Evolutionary conservation across 164 flowering plant genomes (phyloP).

Genomic region (Euptelea pleiosperma): DNA sequence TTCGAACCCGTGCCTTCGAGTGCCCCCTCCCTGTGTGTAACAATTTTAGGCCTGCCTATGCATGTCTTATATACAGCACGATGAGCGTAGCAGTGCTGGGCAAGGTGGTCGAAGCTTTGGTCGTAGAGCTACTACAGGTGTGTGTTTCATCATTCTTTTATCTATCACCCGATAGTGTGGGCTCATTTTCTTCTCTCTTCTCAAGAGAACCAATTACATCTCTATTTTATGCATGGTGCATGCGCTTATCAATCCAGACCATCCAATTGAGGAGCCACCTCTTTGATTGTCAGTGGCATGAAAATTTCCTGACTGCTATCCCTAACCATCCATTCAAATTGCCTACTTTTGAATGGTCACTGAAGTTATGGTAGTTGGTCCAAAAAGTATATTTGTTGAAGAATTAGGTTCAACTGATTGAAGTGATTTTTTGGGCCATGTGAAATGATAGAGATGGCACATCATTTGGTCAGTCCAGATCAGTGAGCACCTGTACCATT

Average conservation of each 20-base stretch:
- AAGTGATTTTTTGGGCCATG: too few relatives aligned
- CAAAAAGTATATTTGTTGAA: too few relatives aligned
- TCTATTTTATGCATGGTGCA: neutral
- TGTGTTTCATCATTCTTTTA: slow-evolving; percentile 22
- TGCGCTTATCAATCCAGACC: neutral
- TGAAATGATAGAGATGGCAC: too few relatives aligned
- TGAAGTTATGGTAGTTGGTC: too few relatives aligned
- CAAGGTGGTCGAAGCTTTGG: slow-evolving; percentile 59
- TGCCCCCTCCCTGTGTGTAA: slow-evolving; percentile 46
- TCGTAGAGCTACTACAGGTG: slow-evolving; percentile 49
- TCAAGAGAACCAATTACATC: neutral
- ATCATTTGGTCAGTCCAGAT: too few relatives aligned
- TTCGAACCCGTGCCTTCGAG: slow-evolving; percentile 43
- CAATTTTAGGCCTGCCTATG: slow-evolving; percentile 71
- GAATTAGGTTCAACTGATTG: too few relatives aligned
- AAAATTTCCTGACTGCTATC: neutral
- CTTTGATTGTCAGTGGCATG: neutral
- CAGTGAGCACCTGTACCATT: too few relatives aligned
- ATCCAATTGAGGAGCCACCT: neutral
- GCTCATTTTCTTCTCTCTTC: neutral
- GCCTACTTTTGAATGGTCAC: too few relatives aligned
- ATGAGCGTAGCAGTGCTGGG: slow-evolving; percentile 72
- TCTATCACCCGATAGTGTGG: neutral
- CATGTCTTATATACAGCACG: slow-evolving; percentile 85
- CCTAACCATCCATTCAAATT: neutral